Evolutionary conservation across 169 alveolate genomes (phyloP).

Genomic region (Plasmodium ovale): DNA sequence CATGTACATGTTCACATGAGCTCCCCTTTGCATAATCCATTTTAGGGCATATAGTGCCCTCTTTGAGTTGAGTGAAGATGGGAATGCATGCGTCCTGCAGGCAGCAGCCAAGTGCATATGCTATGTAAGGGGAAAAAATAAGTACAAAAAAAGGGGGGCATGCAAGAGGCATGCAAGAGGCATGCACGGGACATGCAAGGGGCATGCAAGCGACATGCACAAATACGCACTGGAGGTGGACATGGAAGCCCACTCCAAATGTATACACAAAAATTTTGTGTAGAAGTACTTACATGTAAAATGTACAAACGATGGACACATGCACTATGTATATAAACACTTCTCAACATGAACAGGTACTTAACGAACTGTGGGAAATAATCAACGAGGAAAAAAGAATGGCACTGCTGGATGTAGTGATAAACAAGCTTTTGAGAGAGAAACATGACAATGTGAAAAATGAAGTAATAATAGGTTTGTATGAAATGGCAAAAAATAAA

Average conservation of each 20-base stretch:
- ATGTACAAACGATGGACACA: neutral
- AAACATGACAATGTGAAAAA: conserved; percentile 44
- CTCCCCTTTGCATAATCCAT: no score
- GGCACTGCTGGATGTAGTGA: conserved; percentile 15
- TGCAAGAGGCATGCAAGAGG: neutral
- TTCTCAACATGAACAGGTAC: neutral
- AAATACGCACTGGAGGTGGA: no score
- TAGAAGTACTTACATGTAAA: neutral
- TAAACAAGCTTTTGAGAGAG: conserved; percentile 31
- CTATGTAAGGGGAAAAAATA: conserved; percentile 30
- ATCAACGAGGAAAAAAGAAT: conserved; percentile 44
- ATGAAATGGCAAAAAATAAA: conserved; percentile 56
- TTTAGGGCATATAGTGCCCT: conserved; percentile 64
- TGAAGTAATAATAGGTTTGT: conserved; percentile 59
- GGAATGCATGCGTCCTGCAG: conserved; percentile 48
- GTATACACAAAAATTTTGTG: no score
- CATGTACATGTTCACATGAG: neutral
- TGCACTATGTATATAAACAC: neutral
- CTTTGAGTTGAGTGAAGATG: conserved; percentile 58
- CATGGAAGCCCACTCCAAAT: no score
- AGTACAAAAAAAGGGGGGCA: neutral
- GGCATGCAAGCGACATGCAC: neutral
- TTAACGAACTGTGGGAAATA: conserved; percentile 72
- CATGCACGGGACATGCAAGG: neutral
- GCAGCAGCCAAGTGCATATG: conserved; percentile 75